Conservation (phyloP, 345 rosid species). For the Angophora floribunda region DNA sequence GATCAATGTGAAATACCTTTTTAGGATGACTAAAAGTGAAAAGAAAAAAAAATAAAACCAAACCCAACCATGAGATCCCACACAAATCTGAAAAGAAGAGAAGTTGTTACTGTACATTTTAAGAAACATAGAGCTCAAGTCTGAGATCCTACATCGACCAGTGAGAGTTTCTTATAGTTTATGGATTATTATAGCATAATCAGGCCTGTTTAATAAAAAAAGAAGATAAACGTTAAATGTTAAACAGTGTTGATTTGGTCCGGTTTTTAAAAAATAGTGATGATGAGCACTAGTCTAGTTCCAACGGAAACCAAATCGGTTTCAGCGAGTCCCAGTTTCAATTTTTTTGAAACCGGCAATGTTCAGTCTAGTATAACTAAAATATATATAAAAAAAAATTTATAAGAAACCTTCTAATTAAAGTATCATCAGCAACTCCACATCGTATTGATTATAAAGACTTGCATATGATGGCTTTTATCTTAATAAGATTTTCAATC, state of each 20-base stretch:
- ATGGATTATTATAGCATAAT: neutral
- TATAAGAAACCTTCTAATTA: neutral
- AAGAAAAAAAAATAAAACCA: too few relatives aligned
- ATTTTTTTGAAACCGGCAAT: too few relatives aligned
- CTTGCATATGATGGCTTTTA: neutral
- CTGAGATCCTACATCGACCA: neutral
- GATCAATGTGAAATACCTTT: neutral
- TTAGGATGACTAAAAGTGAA: neutral
- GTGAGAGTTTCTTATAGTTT: neutral
- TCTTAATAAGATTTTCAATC: neutral
- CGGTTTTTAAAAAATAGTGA: neutral
- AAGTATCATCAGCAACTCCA: neutral
- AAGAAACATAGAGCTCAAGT: neutral
- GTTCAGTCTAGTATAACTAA: neutral
- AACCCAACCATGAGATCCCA: neutral
- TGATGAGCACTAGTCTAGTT: neutral
- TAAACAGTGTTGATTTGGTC: neutral
- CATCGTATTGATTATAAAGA: neutral
- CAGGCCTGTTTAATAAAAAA: neutral
- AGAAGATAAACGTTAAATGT: neutral
- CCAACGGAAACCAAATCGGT: accelerated
- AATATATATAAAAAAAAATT: too few relatives aligned
- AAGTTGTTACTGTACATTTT: neutral
- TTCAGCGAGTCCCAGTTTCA: too few relatives aligned
- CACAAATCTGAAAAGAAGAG: neutral